Evolutionary conservation across 352 stramenopile species (phyloP).

Genomic region (Pythium myriotylum): DNA sequence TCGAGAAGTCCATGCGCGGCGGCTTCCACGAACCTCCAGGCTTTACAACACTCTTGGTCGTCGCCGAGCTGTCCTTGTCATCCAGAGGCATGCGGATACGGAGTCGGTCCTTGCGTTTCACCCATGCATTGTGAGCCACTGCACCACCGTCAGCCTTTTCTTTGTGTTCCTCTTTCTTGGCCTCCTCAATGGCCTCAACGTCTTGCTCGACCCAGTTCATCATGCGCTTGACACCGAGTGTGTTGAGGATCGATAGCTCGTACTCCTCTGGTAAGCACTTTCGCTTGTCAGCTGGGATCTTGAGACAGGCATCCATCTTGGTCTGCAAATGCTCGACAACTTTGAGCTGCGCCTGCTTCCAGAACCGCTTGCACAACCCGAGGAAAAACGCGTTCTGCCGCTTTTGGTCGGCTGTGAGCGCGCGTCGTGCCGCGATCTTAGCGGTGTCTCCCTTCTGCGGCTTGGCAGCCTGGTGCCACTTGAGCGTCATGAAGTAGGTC

Average conservation of each 20-base stretch:
- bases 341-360: conserved; percentile 67
- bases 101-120: conserved; percentile 78
- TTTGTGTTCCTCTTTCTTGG: conserved; percentile 67
- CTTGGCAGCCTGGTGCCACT: conserved; percentile 83
- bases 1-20: conserved; percentile 78
- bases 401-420: conserved; percentile 74
- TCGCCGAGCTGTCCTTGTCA: neutral
- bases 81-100: conserved; percentile 63
- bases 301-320: conserved; percentile 43
- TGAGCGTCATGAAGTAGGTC: conserved; percentile 80
- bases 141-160: conserved; percentile 74
- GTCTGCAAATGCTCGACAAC: conserved; percentile 78
- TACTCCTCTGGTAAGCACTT: conserved; percentile 38
- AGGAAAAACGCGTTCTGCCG: conserved; percentile 79
- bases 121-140: conserved; percentile 77
- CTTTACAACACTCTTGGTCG: conserved; percentile 16
- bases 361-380: conserved; percentile 71
- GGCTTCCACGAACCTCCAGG: conserved; percentile 33
- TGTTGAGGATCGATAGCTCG: conserved; percentile 62
- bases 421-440: conserved; percentile 74
- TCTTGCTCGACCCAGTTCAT: conserved; percentile 80
- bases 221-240: conserved; percentile 70
- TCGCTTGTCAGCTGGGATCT: conserved; percentile 27
- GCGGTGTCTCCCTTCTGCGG: conserved; percentile 83
- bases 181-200: conserved; percentile 61